These are phyloP conservation scores for Pseudotsuga menziesii DNA, from an alignment of 75 land plant genomes.

Conservation along the genomic window DNA sequence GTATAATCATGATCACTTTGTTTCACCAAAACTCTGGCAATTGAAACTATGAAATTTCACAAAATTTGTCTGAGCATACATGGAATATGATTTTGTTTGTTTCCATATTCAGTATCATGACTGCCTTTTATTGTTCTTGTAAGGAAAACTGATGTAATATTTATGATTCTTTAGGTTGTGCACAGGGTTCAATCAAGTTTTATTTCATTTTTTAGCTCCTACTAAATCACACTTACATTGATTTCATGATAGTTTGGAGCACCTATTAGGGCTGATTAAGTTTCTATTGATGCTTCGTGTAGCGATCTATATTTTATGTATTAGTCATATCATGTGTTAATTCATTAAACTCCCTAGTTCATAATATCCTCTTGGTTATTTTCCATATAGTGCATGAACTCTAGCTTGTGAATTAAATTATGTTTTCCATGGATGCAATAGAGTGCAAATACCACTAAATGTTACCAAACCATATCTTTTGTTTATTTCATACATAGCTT, in stretches of 20 bases:
- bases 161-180: not conserved
- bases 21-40: too few relatives aligned
- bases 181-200: not conserved
- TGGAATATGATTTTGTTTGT: not conserved
- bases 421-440: not conserved
- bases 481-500: not conserved
- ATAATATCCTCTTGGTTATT: not conserved
- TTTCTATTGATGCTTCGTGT: conserved; percentile 88
- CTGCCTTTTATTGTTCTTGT: not conserved
- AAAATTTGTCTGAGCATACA: not conserved
- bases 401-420: not conserved
- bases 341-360: not conserved
- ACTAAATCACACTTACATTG: conserved; percentile 11
- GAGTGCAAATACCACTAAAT: not conserved
- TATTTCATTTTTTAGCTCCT: conserved; percentile 11
- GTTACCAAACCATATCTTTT: not conserved
- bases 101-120: not conserved
- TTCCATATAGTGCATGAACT: not conserved
- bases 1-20: too few relatives aligned
- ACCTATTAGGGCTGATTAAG: conserved; percentile 50
- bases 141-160: conserved; percentile 6
- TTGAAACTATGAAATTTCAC: not conserved
- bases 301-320: conserved; percentile 36
- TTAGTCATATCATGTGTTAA: not conserved
- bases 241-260: conserved; percentile 20